These are phyloP conservation scores for Solanum appendiculatum DNA, from an alignment of 257 asterid species.

Conservation along the genomic window DNA sequence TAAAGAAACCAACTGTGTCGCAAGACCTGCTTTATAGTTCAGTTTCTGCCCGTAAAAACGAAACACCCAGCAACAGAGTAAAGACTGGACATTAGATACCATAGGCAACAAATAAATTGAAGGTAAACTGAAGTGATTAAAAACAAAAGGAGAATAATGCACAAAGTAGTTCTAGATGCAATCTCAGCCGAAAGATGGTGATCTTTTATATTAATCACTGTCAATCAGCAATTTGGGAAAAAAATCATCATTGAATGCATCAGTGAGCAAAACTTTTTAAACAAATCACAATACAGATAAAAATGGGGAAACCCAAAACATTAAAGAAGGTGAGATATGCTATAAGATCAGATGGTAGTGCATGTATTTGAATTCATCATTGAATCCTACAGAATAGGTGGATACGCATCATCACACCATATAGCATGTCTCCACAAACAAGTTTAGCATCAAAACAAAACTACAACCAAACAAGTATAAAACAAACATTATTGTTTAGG, in stretches of 20 bases:
- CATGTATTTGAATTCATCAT: slow-evolving; percentile 55
- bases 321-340: neutral
- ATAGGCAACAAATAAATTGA: slow-evolving; percentile 12
- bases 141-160: neutral
- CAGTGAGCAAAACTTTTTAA: neutral
- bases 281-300: neutral
- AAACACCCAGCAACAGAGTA: slow-evolving; percentile 30
- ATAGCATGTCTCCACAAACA: neutral
- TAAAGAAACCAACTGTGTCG: slow-evolving; percentile 44
- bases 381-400: slow-evolving; percentile 41
- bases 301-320: neutral
- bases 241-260: slow-evolving; percentile 45
- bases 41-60: slow-evolving; percentile 48
- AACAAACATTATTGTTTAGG: neutral
- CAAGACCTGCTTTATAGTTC: slow-evolving; percentile 34
- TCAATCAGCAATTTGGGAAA: slow-evolving; percentile 19
- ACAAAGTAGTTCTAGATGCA: slow-evolving; percentile 3
- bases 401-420: slow-evolving; percentile 31
- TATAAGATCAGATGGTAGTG: slow-evolving; percentile 85
- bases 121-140: neutral
- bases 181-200: slow-evolving; percentile 98
- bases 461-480: neutral
- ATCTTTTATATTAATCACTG: slow-evolving; percentile 38
- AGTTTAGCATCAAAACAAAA: neutral
- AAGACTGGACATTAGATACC: slow-evolving; percentile 46